These are phyloP conservation scores for Postia placenta DNA, from an alignment of 768 basidiomycete genomes.

Conservation along the genomic window DNA sequence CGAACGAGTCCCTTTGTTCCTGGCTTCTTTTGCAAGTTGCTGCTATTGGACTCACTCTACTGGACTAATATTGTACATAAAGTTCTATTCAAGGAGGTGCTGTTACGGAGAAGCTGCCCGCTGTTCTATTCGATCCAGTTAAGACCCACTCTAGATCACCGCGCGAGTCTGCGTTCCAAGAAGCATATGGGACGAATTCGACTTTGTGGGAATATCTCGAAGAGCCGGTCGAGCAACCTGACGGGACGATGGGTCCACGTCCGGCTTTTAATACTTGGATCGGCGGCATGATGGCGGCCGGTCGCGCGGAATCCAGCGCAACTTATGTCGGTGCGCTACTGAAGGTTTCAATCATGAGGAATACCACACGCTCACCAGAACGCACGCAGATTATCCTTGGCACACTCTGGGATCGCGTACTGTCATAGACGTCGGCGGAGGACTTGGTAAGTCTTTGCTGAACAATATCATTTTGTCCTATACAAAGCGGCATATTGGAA, in stretches of 20 bases:
- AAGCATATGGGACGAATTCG: not conserved
- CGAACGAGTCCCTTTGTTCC: slow-evolving; percentile 1
- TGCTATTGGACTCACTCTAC: not conserved
- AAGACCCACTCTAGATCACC: slow-evolving; percentile 4
- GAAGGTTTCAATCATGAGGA: not conserved
- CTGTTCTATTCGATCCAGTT: slow-evolving; percentile 3
- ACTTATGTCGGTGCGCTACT: slow-evolving; percentile 3
- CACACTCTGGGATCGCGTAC: slow-evolving; percentile 1
- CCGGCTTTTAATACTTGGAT: slow-evolving; percentile 3
- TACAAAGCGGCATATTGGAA: no score
- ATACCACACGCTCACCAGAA: not conserved
- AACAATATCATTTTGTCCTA: not conserved
- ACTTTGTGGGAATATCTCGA: slow-evolving; percentile 8
- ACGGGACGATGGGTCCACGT: slow-evolving; percentile 1
- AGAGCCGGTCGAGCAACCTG: slow-evolving; percentile 1
- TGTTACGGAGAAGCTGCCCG: slow-evolving; percentile 6
- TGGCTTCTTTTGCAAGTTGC: slow-evolving; percentile 1
- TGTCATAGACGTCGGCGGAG: slow-evolving; percentile 13
- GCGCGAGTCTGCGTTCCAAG: slow-evolving; percentile 6
- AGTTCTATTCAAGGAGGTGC: not conserved
- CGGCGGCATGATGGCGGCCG: slow-evolving; percentile 10
- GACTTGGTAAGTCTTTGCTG: slow-evolving; percentile 5
- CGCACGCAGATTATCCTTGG: slow-evolving; percentile 10
- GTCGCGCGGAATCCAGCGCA: not conserved
- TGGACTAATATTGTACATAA: not conserved